Base-by-base conservation (phyloP, 768 basidiomycete genomes). In the Hypsizygus marmoreus region DNA sequence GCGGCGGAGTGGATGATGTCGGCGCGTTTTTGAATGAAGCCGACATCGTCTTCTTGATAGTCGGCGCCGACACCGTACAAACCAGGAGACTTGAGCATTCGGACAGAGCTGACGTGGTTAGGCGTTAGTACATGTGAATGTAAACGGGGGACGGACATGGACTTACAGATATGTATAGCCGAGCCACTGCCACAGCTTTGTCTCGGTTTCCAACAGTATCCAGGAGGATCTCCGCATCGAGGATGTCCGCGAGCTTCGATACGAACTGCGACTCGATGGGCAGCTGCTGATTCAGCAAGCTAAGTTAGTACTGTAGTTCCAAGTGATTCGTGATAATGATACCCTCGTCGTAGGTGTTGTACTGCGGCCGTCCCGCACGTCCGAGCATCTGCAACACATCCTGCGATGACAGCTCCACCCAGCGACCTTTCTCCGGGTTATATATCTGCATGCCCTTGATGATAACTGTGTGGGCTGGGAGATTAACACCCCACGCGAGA, bases 391-490 rank as follows among this genome's bases (percentile, higher is more conserved):
- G 97, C 4, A 99, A 72, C 0, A 98, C 94, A 61, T 98, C 97
- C 66, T 98, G 97, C 1, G 87, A 84, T 1, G 91, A 95, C 5
- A 98, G 70, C 64, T 98, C 97, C 4, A 90, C 88, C 97, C 97
- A 99, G 4, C 90, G 84, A 14, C 97, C 97, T 69, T 98, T 97
- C 68, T 97, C 95, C 0, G 97, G 97, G 65, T 97, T 97, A 70
- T 98, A 99, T 50, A 98, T 95, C 69, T 98, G 95, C 0, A 97
- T 98, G n/a, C 97, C 97, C 65, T 98, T 99, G 76, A 99, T 97
- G 71, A 98, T 93, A 68, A 97, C 95, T 6, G 92, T 88, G 54
- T 98, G 97, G 1, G 95, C 95, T 3, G 97, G 97, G 0, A 98
- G 72, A 62, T 99, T 99, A 68, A 99, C 95, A 72, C 95, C 97